These are phyloP conservation scores for Melampsora larici-populina DNA, from an alignment of 1,284 basidiomycete species.

Conservation along the genomic window DNA sequence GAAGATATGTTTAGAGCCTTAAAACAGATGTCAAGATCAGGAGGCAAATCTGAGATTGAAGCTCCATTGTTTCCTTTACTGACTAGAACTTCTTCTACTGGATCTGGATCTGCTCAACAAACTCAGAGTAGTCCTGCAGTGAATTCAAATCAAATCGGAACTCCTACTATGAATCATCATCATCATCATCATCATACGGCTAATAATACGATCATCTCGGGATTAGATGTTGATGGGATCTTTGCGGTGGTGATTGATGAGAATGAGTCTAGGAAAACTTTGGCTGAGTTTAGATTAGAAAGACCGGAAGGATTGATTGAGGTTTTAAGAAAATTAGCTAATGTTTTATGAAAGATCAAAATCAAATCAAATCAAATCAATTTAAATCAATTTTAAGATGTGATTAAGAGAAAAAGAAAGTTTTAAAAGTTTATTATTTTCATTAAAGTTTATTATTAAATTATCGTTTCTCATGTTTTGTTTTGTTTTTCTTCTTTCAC, in stretches of 20 bases:
- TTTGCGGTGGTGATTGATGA: slow-evolving; percentile 42
- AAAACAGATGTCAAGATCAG: background rate
- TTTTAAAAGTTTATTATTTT: no score
- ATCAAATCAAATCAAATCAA: background rate
- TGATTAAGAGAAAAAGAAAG: no score
- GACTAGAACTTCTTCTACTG: background rate
- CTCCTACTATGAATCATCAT: no score
- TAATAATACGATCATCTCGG: slow-evolving; percentile 2
- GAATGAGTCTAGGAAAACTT: slow-evolving; percentile 35
- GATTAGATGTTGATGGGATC: slow-evolving; percentile 30
- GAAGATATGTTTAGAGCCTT: slow-evolving; percentile 95
- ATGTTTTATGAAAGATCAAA: background rate
- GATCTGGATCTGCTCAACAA: background rate
- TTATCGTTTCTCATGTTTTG: no score
- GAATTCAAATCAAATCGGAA: no score
- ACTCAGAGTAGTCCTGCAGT: no score
- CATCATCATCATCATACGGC: no score
- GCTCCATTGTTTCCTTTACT: slow-evolving; percentile 8
- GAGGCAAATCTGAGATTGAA: no score
- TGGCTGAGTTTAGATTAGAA: slow-evolving; percentile 33
- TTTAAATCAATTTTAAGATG: no score
- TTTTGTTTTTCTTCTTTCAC: no score
- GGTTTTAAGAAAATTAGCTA: slow-evolving; percentile 22
- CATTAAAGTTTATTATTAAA: no score
- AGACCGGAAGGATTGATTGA: slow-evolving; percentile 26